phyloP scores from a whole-genome alignment of 345 rosid species.

The Brassica incana region DNA sequence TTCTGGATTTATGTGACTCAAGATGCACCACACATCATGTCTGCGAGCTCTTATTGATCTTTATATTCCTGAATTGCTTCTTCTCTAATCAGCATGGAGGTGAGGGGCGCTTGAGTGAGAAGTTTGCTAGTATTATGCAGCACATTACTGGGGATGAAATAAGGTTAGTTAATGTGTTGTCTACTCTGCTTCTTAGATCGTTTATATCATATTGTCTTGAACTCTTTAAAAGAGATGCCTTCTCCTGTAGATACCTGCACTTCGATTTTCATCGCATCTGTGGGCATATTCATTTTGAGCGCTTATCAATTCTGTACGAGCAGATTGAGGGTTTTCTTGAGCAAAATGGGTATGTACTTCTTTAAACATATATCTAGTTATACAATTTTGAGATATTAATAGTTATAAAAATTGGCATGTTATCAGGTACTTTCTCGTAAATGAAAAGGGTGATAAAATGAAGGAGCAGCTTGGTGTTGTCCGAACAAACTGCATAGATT shows the following conservation, averaged over 20 bases:
- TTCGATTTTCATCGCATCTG: constrained; percentile 90
- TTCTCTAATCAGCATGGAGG: constrained; percentile 77
- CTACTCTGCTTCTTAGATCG: constrained; percentile 20
- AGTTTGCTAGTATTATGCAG: constrained; percentile 68
- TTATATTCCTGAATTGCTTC: constrained; percentile 26
- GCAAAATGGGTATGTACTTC: constrained; percentile 65
- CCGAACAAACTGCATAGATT: constrained; percentile 96
- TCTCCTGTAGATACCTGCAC: constrained; percentile 76
- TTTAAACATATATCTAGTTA: background rate
- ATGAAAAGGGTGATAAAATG: constrained; percentile 92
- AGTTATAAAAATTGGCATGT: background rate
- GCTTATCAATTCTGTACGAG: constrained; percentile 87
- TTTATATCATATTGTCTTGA: constrained; percentile 1
- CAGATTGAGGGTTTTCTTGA: constrained; percentile 85
- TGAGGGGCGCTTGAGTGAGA: constrained; percentile 85
- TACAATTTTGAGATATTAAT: constrained; percentile 10
- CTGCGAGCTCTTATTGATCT: constrained; percentile 8
- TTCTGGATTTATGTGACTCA: constrained; percentile 21
- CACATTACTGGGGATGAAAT: constrained; percentile 68
- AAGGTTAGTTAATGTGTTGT: constrained; percentile 59
- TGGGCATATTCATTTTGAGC: constrained; percentile 97
- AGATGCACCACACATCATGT: constrained; percentile 6
- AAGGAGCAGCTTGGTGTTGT: constrained; percentile 92
- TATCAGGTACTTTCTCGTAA: constrained; percentile 75
- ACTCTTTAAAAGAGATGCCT: constrained; percentile 29